These are phyloP conservation scores for Sporothrix luriei DNA, from an alignment of 2,329 filamentous ascomycete species.

Conservation along the genomic window DNA sequence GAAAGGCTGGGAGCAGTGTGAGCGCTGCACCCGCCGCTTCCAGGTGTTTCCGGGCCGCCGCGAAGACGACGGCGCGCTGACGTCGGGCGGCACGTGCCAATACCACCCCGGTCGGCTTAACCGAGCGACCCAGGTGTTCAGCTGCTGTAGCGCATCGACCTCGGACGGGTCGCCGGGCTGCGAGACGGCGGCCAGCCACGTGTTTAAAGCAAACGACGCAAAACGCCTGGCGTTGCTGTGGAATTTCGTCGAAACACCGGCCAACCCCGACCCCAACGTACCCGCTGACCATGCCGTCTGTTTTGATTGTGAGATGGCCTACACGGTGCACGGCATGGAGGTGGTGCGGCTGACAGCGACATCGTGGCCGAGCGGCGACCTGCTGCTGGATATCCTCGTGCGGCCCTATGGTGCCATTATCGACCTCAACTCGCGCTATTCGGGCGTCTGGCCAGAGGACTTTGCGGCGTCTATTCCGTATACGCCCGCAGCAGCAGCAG, in stretches of 20 bases:
- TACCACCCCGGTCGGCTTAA: constrained; percentile 76
- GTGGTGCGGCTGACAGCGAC: constrained; percentile 87
- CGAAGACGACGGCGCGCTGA: constrained; percentile 72
- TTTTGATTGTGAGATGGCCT: constrained; percentile 98
- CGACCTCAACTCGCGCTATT: constrained; percentile 76
- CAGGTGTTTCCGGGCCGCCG: constrained; percentile 88
- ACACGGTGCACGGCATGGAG: constrained; percentile 85
- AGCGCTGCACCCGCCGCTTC: constrained; percentile 82
- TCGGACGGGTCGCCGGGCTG: constrained; percentile 78
- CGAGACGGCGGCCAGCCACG: constrained; percentile 69
- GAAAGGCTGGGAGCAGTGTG: constrained; percentile 82
- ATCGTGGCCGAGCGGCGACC: constrained; percentile 76
- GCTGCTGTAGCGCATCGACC: constrained; percentile 73
- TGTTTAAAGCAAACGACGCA: constrained; percentile 79
- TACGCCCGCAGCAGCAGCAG: constrained; percentile 36
- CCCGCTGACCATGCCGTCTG: constrained; percentile 66
- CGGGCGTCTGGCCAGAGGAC: constrained; percentile 79
- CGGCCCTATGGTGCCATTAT: constrained; percentile 37
- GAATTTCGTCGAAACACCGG: constrained; percentile 78
- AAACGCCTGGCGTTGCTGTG: constrained; percentile 76
- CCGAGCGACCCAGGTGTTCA: constrained; percentile 64
- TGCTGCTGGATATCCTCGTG: constrained; percentile 69
- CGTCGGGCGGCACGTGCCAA: constrained; percentile 74
- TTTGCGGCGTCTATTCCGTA: constrained; percentile 68
- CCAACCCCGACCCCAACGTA: constrained; percentile 55